Base-by-base conservation (phyloP, 2,329 filamentous ascomycete species). In the Fusarium piperis region DNA sequence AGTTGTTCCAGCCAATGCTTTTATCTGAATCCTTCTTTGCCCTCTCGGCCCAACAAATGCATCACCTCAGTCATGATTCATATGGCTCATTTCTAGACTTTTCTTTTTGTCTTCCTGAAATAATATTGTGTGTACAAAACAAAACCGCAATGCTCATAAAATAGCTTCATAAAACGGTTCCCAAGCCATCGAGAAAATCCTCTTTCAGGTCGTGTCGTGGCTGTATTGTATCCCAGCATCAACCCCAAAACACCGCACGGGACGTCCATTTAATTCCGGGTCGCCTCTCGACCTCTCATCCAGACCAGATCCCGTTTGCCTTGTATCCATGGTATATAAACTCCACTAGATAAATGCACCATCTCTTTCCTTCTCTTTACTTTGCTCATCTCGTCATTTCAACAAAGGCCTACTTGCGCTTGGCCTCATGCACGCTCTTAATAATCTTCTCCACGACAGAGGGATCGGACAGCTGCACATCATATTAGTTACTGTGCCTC, bases 391-490 rank as follows among this genome's bases (percentile, higher is more conserved):
- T 53, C 38, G 30, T 63, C 23, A 52, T 26, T 30, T n/a, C 36
- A 35, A 48, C 57, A 36, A 46, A 7, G 12, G 15, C 38, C 67
- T 81, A 88, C 80, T 88, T 88, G 80, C 85, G 87, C 80, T 81
- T 85, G 55, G 85, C 81, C 73, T 89, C 86, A 77, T 95, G 92
- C 59, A 98, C 95, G 52, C 87, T 89, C 70, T 89, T 84, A 80
- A 98, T 97, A 79, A 99, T 98, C 85, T 92, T 95, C 53, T 92
- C 90, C 28, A 99, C 95, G 26, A 98, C 92, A 67, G 86, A 90
- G 52, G 96, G 96, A 81, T 99, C 95, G 67, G 94, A 96, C 59
- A 98, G 89, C 92, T 97, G 74, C 39, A 55, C 71, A 11, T 32
- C 20, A 57, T 70, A 66, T 79, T 67, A 77, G 73, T 33, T 26